Base-by-base conservation (phyloP, 495 filamentous ascomycete species). In the Terfezia boudieri region DNA sequence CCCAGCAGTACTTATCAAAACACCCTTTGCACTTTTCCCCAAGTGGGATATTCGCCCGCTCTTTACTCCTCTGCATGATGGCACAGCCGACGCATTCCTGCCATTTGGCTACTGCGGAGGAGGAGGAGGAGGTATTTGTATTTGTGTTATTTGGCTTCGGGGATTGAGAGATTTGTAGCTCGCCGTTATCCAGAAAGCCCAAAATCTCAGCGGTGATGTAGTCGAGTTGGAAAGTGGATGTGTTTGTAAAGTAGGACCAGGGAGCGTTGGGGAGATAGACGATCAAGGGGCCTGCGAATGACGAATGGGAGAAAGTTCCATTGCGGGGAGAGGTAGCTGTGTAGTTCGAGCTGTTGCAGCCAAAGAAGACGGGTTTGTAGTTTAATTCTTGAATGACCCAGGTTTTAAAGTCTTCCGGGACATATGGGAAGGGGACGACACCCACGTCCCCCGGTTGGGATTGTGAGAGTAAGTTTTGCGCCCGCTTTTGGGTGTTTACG, bases 261-360 rank as follows among this genome's bases (percentile, higher is more conserved):
- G 60, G 60, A 11, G 57, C 53, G 54, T 74, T 74, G 17, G 71
- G 72, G 32, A 74, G 41, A 55, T 68, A 74, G 9, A 72, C 57
- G 14, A 74, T 65, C 4, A 69, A 66, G 9, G 66, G 54, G 56
- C 62, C 63, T 49, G 26, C 57, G 26, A 32, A 32, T 32, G 4
- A 7, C 4, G 26, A 7, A 32, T 4, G 4, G 26, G 26, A 32
- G 26, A 2, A 32, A 2, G 2, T 7, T 46, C 17, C 17, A 46
- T 46, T 46, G 17, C 0, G 53, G 52, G 22, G 35, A 26, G 11
- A n/a, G 8, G 9, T 53, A 49, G 11, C 37, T 17, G 51, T 50
- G 35, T 54, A 37, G 17, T 58, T 59, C 16, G 55, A 23, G 9
- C 67, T 60, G 51, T 68, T 60, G 53, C 72, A 74, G 23, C 72